Evolutionary conservation across 805 yeast species (phyloP).

Genomic region (Pichia heedii): DNA sequence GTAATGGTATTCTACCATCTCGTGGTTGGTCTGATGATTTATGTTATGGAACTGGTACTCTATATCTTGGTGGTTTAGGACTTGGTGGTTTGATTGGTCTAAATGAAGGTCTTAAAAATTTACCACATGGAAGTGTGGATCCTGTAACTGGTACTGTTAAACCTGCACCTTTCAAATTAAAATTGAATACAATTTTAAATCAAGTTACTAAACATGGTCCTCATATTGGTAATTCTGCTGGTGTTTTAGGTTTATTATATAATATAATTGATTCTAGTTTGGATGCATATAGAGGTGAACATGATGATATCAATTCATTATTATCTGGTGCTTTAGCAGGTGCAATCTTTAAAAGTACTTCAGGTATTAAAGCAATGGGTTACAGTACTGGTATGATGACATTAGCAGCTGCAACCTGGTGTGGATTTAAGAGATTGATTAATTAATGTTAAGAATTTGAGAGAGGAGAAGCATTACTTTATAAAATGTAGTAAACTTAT

Average conservation of each 20-base stretch:
- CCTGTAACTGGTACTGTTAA: constrained; percentile 45
- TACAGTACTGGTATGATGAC: constrained; percentile 78
- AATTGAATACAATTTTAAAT: constrained; percentile 83
- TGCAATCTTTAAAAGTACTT: constrained; percentile 78
- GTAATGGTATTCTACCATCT: constrained; percentile 83
- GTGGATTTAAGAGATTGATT: constrained; percentile 56
- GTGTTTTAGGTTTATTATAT: constrained; percentile 84
- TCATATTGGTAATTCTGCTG: constrained; percentile 88
- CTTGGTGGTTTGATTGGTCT: constrained; percentile 86
- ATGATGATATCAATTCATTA: constrained; percentile 76
- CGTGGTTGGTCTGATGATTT: constrained; percentile 97
- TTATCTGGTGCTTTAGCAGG: constrained; percentile 90
- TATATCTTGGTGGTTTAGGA: constrained; percentile 79
- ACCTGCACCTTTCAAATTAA: constrained; percentile 67
- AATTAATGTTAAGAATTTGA: constrained; percentile 1
- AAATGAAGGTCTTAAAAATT: constrained; percentile 71
- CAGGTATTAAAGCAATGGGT: constrained; percentile 82
- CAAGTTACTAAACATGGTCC: constrained; percentile 95
- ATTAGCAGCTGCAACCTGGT: constrained; percentile 89
- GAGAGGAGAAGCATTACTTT: too few relatives aligned
- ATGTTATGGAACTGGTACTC: constrained; percentile 96
- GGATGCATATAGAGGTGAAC: constrained; percentile 78
- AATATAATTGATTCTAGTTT: constrained; percentile 74
- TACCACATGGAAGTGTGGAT: constrained; percentile 53
- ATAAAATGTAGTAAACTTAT: too few relatives aligned